Evolutionary conservation across 83 land plant species (phyloP).

Genomic region (Diphasiastrum complanatum): DNA sequence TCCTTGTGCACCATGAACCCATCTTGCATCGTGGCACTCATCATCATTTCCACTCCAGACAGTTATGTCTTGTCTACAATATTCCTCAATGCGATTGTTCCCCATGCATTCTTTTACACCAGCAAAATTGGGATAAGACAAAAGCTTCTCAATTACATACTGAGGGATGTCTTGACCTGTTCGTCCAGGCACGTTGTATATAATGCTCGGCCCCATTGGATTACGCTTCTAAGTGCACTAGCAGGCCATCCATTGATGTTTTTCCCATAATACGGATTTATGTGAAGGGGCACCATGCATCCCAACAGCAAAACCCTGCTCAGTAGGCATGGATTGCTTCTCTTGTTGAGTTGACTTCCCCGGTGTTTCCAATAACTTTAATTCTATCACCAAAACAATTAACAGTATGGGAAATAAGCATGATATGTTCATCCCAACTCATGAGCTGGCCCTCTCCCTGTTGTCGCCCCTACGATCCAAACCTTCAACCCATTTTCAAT

Average conservation of each 20-base stretch:
- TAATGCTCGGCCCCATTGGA: slow-evolving; percentile 75
- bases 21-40: slow-evolving; percentile 89
- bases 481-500: slow-evolving; percentile 76
- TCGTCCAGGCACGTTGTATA: slow-evolving; percentile 88
- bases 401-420: slow-evolving; percentile 93
- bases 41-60: slow-evolving; percentile 98
- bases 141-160: slow-evolving; percentile 44
- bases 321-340: slow-evolving; percentile 94
- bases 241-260: slow-evolving; percentile 71
- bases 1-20: slow-evolving; percentile 75
- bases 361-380: slow-evolving; percentile 57
- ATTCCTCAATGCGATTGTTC: slow-evolving; percentile 55
- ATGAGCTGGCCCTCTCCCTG: slow-evolving; percentile 97
- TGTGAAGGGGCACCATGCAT: slow-evolving; percentile 97
- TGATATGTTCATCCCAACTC: slow-evolving; percentile 98
- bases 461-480: slow-evolving; percentile 89
- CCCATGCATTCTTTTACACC: slow-evolving; percentile 93
- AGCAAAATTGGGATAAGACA: slow-evolving; percentile 50
- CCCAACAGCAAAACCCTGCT: slow-evolving; percentile 93
- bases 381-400: slow-evolving; percentile 24
- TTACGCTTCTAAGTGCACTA: slow-evolving; percentile 69
- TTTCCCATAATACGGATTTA: slow-evolving; percentile 96
- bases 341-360: slow-evolving; percentile 90
- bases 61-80: slow-evolving; percentile 49
- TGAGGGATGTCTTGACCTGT: slow-evolving; percentile 93